A percentile compares a stretch with the other conserved stretches of the same genome.
Conservation (phyloP, 306 rosid species). For the Cucurbita ficifolia region DNA sequence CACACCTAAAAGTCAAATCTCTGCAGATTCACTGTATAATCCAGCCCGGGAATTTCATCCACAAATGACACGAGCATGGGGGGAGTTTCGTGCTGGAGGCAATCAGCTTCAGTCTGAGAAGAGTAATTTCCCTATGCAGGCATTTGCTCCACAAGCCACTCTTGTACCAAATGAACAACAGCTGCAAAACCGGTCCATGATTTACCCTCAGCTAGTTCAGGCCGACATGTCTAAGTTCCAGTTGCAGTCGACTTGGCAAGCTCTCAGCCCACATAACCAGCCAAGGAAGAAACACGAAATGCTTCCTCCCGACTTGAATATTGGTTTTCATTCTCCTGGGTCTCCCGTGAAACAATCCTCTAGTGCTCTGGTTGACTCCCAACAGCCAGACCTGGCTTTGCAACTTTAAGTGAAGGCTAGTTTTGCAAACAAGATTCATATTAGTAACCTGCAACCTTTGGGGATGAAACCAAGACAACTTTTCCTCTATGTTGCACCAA, state of each 20-base stretch:
- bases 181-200: constrained; percentile 45
- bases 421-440: not conserved
- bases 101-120: constrained; percentile 47
- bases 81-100: constrained; percentile 46
- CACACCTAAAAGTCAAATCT: constrained; percentile 46
- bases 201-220: constrained; percentile 56
- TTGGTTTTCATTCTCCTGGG: constrained; percentile 84
- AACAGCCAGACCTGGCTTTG: constrained; percentile 97
- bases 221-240: constrained; percentile 75
- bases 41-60: constrained; percentile 53
- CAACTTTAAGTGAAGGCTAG: constrained; percentile 42
- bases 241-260: constrained; percentile 61
- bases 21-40: constrained; percentile 65
- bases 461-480: not conserved
- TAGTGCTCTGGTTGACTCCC: constrained; percentile 71
- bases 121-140: constrained; percentile 49
- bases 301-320: constrained; percentile 97
- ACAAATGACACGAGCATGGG: constrained; percentile 39
- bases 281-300: constrained; percentile 64
- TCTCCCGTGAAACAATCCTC: constrained; percentile 88
- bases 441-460: not conserved
- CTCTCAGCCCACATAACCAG: constrained; percentile 43
- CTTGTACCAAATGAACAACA: constrained; percentile 41
- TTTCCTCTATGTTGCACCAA: not conserved
- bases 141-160: constrained; percentile 38